Conservation (phyloP, 2,329 filamentous ascomycete genomes). For the Boeremia lycopersici region DNA sequence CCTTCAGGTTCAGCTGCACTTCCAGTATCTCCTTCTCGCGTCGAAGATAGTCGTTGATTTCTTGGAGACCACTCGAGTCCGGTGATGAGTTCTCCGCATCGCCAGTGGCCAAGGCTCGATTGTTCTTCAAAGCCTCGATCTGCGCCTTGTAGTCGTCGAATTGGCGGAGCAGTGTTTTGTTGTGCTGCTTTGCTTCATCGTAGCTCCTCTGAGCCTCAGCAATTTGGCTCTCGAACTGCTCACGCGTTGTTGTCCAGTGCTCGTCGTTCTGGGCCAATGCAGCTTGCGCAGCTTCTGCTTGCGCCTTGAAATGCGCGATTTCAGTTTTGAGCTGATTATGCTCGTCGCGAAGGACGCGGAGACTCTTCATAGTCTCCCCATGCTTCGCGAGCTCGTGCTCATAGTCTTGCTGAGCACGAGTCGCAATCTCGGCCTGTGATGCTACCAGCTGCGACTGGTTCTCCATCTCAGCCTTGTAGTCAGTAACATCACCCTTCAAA, state of each 20-base stretch:
- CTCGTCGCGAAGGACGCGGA: slow-evolving; percentile 79
- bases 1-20: slow-evolving; percentile 90
- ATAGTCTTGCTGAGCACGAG: slow-evolving; percentile 92
- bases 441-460: slow-evolving; percentile 92
- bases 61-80: slow-evolving; percentile 77
- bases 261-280: slow-evolving; percentile 79
- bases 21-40: slow-evolving; percentile 98
- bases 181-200: slow-evolving; percentile 86
- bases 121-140: slow-evolving; percentile 79
- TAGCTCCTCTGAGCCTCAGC: slow-evolving; percentile 76
- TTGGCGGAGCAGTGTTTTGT: slow-evolving; percentile 87
- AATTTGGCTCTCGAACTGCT: slow-evolving; percentile 83
- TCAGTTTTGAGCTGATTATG: slow-evolving; percentile 83
- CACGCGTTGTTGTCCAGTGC: slow-evolving; percentile 84
- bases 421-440: slow-evolving; percentile 89
- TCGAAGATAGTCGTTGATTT: slow-evolving; percentile 88
- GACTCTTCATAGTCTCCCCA: slow-evolving; percentile 86
- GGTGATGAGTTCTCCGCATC: slow-evolving; percentile 58
- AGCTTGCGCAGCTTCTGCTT: slow-evolving; percentile 84
- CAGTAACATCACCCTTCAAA: slow-evolving; percentile 82
- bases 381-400: slow-evolving; percentile 94
- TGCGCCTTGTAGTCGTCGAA: slow-evolving; percentile 83
- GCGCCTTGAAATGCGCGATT: slow-evolving; percentile 73
- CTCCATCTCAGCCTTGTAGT: slow-evolving; percentile 77
- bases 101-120: slow-evolving; percentile 62